These are phyloP conservation scores for Phytopythium boreale DNA, from an alignment of 352 stramenopile genomes.

Conservation along the genomic window DNA sequence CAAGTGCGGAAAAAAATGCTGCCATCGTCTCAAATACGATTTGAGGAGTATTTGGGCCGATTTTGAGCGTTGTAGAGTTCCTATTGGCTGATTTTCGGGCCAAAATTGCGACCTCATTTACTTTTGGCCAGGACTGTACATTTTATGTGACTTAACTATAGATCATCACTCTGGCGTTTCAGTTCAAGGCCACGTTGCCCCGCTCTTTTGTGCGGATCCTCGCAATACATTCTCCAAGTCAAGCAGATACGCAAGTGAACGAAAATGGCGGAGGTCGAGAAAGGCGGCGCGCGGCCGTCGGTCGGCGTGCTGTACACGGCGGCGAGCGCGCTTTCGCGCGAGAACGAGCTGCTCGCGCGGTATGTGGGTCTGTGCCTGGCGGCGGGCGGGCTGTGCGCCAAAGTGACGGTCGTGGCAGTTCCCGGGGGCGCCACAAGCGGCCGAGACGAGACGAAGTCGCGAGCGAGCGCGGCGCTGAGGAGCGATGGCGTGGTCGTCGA, in stretches of 20 bases:
- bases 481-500: slow-evolving; percentile 49
- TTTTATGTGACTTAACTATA: no score
- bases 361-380: slow-evolving; percentile 61
- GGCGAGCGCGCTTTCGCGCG: slow-evolving; percentile 37
- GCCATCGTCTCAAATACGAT: no score
- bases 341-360: slow-evolving; percentile 55
- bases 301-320: slow-evolving; percentile 62
- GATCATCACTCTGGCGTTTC: background rate
- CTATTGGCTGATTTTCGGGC: no score
- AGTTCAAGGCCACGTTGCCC: background rate
- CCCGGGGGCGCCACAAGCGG: slow-evolving; percentile 1
- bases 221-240: slow-evolving; percentile 2
- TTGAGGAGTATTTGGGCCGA: no score
- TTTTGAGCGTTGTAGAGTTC: no score
- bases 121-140: no score
- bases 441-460: background rate
- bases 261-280: slow-evolving; percentile 9
- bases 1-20: no score
- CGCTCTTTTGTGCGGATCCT: background rate
- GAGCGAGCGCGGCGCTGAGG: slow-evolving; percentile 24
- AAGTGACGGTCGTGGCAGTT: slow-evolving; percentile 41
- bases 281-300: slow-evolving; percentile 12
- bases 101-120: no score
- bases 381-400: slow-evolving; percentile 41
- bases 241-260: background rate